Evolutionary conservation across 2,329 filamentous ascomycete genomes (phyloP).

Genomic region (Claviceps sp.): DNA sequence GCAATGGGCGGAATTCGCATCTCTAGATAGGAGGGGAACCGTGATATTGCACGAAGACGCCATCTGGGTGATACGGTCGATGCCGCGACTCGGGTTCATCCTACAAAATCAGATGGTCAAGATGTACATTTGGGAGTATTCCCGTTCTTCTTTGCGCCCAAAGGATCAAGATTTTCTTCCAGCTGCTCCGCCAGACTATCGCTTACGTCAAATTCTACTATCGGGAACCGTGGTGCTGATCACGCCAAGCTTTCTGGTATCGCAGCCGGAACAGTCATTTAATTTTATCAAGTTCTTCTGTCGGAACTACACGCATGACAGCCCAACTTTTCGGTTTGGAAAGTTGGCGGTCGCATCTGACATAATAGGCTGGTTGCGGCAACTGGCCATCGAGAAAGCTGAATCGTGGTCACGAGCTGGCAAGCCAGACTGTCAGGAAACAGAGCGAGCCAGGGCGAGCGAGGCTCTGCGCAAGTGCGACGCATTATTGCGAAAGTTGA

Average conservation of each 20-base stretch:
- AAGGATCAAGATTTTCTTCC: not conserved
- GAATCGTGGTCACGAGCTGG: not conserved
- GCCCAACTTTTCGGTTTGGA: conserved; percentile 6
- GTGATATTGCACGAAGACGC: conserved; percentile 34
- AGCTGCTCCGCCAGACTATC: conserved; percentile 9
- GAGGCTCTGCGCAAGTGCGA: conserved; percentile 13
- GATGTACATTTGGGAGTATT: conserved; percentile 27
- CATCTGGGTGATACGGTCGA: conserved; percentile 22
- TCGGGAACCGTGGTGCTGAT: conserved; percentile 23
- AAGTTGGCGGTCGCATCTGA: conserved; percentile 18
- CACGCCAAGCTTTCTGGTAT: conserved; percentile 28
- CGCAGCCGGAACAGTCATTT: conserved; percentile 21
- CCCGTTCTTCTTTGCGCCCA: conserved; percentile 1
- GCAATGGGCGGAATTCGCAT: conserved; percentile 33
- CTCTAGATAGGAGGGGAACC: conserved; percentile 12
- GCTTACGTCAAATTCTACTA: conserved; percentile 17
- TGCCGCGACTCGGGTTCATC: conserved; percentile 23
- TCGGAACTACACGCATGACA: conserved; percentile 10
- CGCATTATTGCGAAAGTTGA: conserved; percentile 10
- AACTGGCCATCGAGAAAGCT: conserved; percentile 13
- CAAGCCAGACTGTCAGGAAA: not conserved
- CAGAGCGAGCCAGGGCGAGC: conserved; percentile 5
- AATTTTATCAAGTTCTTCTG: conserved; percentile 24
- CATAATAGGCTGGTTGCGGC: conserved; percentile 17
- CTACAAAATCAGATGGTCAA: conserved; percentile 16